These are phyloP conservation scores for Wallemia hederae DNA, from an alignment of 1,284 basidiomycete genomes.

Conservation along the genomic window DNA sequence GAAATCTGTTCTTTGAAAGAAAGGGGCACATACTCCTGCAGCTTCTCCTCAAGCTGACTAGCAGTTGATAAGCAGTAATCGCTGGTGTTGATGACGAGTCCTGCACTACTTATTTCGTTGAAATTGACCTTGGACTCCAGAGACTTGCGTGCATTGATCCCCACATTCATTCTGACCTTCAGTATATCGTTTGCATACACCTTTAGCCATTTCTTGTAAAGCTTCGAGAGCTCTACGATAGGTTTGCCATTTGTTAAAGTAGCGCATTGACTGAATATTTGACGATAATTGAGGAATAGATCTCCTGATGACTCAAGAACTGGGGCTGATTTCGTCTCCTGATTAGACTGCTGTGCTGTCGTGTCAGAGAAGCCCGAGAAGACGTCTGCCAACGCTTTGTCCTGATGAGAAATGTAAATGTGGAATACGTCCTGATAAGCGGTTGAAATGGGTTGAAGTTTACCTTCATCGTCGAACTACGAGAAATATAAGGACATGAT, in stretches of 20 bases:
- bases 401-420: neutral
- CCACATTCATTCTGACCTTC: slow-evolving; percentile 38
- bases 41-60: slow-evolving; percentile 57
- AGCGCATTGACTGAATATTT: neutral
- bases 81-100: slow-evolving; percentile 75
- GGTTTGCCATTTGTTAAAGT: slow-evolving; percentile 33
- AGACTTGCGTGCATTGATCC: slow-evolving; percentile 28
- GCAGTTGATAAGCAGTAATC: slow-evolving; percentile 91
- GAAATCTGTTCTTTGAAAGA: slow-evolving; percentile 48
- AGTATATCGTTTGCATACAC: slow-evolving; percentile 87
- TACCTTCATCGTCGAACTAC: neutral
- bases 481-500: neutral
- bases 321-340: neutral
- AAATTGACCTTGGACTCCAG: slow-evolving; percentile 43
- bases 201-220: slow-evolving; percentile 78
- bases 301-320: neutral
- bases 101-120: slow-evolving; percentile 44
- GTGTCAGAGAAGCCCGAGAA: neutral
- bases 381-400: neutral
- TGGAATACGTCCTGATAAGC: neutral
- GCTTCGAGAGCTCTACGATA: slow-evolving; percentile 39
- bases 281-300: slow-evolving; percentile 31
- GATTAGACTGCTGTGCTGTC: neutral
- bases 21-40: slow-evolving; percentile 47
- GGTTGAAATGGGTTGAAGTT: neutral